Conservation (phyloP, 208 protist species). For the Herpetomonas tarakana region DNA sequence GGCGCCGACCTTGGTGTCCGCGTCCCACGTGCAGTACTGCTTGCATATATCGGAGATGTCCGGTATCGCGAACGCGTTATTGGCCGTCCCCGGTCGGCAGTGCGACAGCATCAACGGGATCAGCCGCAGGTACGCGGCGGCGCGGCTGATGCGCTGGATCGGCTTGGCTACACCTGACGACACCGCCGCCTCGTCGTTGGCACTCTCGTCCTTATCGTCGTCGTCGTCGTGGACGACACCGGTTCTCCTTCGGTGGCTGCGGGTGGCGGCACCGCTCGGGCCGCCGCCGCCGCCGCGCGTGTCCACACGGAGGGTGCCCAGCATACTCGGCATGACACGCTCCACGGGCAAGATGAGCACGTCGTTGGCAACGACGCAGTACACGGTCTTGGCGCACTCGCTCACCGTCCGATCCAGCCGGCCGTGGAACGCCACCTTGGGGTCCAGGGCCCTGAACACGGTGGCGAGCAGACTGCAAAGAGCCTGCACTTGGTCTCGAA, state of each 20-base stretch:
- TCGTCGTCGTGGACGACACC: no score
- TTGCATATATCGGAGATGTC: not conserved
- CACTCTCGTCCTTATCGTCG: not conserved
- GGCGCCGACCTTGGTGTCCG: not conserved
- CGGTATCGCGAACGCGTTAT: conserved; percentile 19
- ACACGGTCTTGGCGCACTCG: not conserved
- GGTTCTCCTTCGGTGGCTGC: no score
- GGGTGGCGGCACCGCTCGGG: not conserved
- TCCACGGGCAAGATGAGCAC: conserved; percentile 22
- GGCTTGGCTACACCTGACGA: not conserved
- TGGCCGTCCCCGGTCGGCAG: conserved; percentile 21
- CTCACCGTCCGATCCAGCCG: conserved; percentile 13
- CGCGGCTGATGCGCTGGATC: conserved; percentile 2
- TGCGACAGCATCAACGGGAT: conserved; percentile 31
- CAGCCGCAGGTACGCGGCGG: conserved; percentile 20
- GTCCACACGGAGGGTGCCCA: not conserved
- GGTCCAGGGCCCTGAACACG: conserved; percentile 24
- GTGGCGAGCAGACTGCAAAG: conserved; percentile 35
- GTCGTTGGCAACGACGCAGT: not conserved
- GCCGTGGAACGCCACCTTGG: conserved; percentile 18
- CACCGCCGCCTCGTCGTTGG: not conserved
- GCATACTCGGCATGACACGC: not conserved
- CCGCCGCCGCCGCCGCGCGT: not conserved
- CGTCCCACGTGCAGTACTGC: not conserved
- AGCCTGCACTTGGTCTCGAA: conserved; percentile 38